A percentile compares a stretch with the other conserved stretches of the same genome.
phyloP scores from a whole-genome alignment of 495 filamentous ascomycete genomes.

The Lentithecium fluviatile region DNA sequence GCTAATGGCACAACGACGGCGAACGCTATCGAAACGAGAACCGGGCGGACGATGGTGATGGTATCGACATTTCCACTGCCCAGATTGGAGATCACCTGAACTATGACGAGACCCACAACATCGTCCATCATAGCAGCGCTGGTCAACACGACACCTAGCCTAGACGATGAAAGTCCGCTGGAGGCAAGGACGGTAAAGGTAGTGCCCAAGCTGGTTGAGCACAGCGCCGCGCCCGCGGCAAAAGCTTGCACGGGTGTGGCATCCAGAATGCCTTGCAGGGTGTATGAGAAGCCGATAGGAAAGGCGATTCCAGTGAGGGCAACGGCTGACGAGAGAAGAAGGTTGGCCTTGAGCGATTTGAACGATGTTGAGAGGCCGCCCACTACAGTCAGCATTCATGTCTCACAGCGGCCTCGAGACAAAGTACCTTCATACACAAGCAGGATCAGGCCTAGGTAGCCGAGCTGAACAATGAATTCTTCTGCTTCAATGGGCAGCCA shows the following conservation, averaged over 20 bases:
- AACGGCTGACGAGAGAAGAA: slow-evolving; percentile 57
- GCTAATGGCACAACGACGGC: slow-evolving; percentile 49
- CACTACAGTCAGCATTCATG: slow-evolving; percentile 13
- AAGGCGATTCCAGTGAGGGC: slow-evolving; percentile 63
- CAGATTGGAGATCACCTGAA: slow-evolving; percentile 61
- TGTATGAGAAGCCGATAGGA: slow-evolving; percentile 69
- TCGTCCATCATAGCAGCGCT: slow-evolving; percentile 82
- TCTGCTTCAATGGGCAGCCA: slow-evolving; percentile 54
- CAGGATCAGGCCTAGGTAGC: slow-evolving; percentile 72
- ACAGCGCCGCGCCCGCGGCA: slow-evolving; percentile 73
- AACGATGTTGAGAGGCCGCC: slow-evolving; percentile 68
- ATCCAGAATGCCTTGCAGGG: slow-evolving; percentile 47
- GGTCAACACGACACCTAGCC: slow-evolving; percentile 66
- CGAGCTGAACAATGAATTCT: slow-evolving; percentile 62
- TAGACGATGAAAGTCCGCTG: slow-evolving; percentile 55
- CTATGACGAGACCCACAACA: slow-evolving; percentile 77
- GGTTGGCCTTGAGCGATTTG: slow-evolving; percentile 56
- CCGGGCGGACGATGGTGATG: slow-evolving; percentile 54
- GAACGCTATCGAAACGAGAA: slow-evolving; percentile 60
- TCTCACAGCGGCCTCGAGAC: no score
- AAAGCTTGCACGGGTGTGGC: slow-evolving; percentile 63
- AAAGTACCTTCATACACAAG: slow-evolving; percentile 74
- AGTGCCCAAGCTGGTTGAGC: slow-evolving; percentile 73
- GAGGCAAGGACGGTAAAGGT: slow-evolving; percentile 71
- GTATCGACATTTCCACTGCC: slow-evolving; percentile 45